Evolutionary conservation across 768 basidiomycete species (phyloP).

Genomic region (Hericium rajendrae): DNA sequence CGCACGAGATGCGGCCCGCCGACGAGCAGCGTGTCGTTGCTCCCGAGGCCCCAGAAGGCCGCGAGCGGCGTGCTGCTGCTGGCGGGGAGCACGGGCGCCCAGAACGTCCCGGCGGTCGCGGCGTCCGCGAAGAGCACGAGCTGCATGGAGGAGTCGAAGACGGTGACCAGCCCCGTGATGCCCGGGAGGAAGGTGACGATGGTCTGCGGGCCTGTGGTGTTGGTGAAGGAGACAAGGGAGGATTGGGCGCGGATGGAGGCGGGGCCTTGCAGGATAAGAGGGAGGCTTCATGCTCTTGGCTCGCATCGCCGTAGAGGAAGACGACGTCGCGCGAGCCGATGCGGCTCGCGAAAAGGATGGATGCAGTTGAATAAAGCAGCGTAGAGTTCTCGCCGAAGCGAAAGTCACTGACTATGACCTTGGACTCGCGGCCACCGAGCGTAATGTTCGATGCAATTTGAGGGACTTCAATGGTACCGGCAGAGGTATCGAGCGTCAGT

Average conservation of each 20-base stretch:
- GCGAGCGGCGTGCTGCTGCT: constrained; percentile 31
- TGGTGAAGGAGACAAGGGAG: neutral
- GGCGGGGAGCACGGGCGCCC: constrained; percentile 56
- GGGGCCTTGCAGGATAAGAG: constrained; percentile 9
- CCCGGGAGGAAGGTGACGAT: constrained; percentile 27
- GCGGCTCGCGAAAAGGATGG: constrained; percentile 55
- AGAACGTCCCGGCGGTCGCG: constrained; percentile 60
- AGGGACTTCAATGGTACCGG: constrained; percentile 48
- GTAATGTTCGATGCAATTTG: constrained; percentile 41
- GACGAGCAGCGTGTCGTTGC: constrained; percentile 54
- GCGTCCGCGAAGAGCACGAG: constrained; percentile 63
- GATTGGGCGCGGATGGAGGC: neutral
- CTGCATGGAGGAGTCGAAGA: constrained; percentile 60
- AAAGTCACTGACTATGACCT: constrained; percentile 65
- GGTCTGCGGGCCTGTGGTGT: constrained; percentile 36
- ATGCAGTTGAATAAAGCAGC: constrained; percentile 63
- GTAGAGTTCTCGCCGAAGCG: constrained; percentile 50
- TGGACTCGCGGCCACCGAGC: constrained; percentile 63
- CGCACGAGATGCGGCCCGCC: constrained; percentile 39
- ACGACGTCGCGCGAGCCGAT: constrained; percentile 32
- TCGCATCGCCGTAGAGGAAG: constrained; percentile 28
- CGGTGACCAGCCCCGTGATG: constrained; percentile 32
- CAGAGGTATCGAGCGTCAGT: constrained; percentile 45
- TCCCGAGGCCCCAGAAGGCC: constrained; percentile 67
- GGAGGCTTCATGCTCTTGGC: constrained; percentile 26